Base-by-base conservation (phyloP, 176 grass and related monocot species). In the Oryza officinalis region DNA sequence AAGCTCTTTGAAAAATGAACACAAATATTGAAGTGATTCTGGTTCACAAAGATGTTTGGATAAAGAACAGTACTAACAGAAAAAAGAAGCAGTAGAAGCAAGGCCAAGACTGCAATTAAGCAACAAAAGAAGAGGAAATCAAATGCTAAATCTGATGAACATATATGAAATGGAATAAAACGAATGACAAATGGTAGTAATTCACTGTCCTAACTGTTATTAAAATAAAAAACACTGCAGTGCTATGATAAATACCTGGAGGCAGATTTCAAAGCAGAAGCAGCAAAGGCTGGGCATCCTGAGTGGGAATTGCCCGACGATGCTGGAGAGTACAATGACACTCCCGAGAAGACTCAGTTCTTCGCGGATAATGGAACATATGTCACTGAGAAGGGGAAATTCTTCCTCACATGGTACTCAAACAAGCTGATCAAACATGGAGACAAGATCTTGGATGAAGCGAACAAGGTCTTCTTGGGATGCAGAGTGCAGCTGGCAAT, bases 401-500 rank as follows among this genome's bases (percentile, higher is more conserved):
- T 98, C 72, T 98, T 98, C 64, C 91, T 98, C 30, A 90, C 86
- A 64, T 98, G 96, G 96, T 98, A 98, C 75, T 95, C 93, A 9
- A 93, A 87, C 96, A 95, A 91, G 84, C 87, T 98, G 31, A 93
- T 98, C 81, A 74, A 88, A 14, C 96, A 98, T 0, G 91, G 79
- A 43, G 93, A 95, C 49, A 90, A 83, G 77, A 92, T 95, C 77
- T 85, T 98, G 68, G 89, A 95, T 79, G 87, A 87, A 74, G 93
- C 93, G 17, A 95, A 98, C 71, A 40, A 85, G 85, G 60, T 83
- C 65, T 98, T 98, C 77, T 32, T 92, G 45, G 93, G 91, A 86
- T 92, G 87, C 85, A 95, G 37, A 80, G 76, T 90, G 35, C 89
- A 93, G 71, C 77, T 98, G 32, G 90, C 91, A 25, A 90, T 91